phyloP scores from a whole-genome alignment of 176 grass and related monocot genomes.

The Saccharum spontaneum region DNA sequence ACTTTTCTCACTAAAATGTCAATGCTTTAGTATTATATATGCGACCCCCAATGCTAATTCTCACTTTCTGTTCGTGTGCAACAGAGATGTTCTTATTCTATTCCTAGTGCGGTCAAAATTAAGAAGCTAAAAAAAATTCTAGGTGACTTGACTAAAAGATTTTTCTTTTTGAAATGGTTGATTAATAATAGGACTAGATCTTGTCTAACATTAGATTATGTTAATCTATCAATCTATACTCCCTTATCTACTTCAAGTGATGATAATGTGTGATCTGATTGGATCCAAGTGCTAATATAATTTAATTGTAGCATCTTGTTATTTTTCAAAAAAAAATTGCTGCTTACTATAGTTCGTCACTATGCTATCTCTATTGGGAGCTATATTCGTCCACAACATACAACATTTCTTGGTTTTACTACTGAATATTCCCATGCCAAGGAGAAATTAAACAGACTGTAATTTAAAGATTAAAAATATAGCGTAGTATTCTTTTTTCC shows the following conservation, averaged over 20 bases:
- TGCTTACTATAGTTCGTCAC: background rate
- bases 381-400: background rate
- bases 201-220: constrained; percentile 13
- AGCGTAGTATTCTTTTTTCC: background rate
- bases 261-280: background rate
- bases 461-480: background rate
- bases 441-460: background rate
- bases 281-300: background rate
- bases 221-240: background rate
- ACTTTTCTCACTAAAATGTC: constrained; percentile 21
- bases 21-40: constrained; percentile 9
- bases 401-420: background rate
- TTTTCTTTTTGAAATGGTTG: background rate
- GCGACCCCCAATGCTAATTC: background rate
- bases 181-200: background rate
- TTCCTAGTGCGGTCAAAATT: background rate
- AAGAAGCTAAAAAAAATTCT: background rate
- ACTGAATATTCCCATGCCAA: background rate
- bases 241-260: background rate
- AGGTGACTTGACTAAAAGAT: background rate
- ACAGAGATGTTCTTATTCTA: constrained; percentile 2
- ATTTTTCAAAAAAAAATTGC: background rate
- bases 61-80: background rate
- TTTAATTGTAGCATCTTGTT: background rate
- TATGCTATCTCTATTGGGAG: background rate